These are phyloP conservation scores for Trichoderma atrobrunneum DNA, from an alignment of 2,329 filamentous ascomycete genomes.

Conservation along the genomic window DNA sequence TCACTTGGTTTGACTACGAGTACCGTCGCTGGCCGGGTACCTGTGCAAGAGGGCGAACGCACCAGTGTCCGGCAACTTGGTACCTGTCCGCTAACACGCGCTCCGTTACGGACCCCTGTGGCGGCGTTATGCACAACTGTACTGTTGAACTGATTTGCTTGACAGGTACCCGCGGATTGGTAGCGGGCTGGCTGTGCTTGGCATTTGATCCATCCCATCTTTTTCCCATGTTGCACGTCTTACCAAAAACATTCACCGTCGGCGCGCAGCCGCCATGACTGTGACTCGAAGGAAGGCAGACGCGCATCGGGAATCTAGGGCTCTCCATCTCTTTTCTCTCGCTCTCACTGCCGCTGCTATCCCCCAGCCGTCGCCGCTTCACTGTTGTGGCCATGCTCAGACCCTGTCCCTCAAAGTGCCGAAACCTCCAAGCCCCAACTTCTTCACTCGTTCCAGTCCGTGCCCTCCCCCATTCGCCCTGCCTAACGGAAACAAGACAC, in stretches of 20 bases:
- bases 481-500: not conserved
- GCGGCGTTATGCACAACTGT: not conserved
- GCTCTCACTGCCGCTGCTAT: not conserved
- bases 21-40: not conserved
- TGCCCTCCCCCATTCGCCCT: not conserved
- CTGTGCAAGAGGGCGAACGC: not conserved
- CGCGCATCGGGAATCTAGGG: not conserved
- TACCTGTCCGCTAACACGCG: not conserved
- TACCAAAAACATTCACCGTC: slow-evolving; percentile 8
- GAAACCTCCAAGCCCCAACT: not conserved
- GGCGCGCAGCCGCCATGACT: not conserved
- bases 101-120: not conserved
- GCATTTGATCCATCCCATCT: not conserved
- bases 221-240: not conserved
- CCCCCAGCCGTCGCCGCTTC: not conserved
- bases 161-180: not conserved
- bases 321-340: not conserved
- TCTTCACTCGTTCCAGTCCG: not conserved
- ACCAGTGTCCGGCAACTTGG: not conserved
- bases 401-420: not conserved
- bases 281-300: not conserved
- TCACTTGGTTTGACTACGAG: not conserved
- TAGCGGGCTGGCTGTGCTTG: slow-evolving; percentile 3
- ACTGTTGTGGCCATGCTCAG: slow-evolving; percentile 1
- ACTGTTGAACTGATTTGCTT: not conserved